Percentiles rank a stretch among this genome's conserved stretches.
These are phyloP conservation scores for Dryas alaskensis DNA, from an alignment of 306 rosid species.

Conservation along the genomic window DNA sequence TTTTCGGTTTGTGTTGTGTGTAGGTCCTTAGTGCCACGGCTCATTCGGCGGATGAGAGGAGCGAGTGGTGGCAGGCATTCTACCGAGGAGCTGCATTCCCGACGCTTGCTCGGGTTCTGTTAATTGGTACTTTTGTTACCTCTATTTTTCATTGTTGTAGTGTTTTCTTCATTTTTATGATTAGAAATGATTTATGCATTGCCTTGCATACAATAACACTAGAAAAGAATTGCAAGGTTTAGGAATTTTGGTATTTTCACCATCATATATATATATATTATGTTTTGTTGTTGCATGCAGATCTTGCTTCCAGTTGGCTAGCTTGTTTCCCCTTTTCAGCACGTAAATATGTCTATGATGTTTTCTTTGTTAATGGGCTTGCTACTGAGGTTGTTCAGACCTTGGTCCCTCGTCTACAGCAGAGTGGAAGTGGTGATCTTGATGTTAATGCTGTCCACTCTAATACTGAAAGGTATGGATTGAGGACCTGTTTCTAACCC, in stretches of 20 bases:
- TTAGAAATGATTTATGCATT: background rate
- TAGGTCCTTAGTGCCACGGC: constrained; percentile 47
- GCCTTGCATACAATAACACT: no score
- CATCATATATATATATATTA: constrained; percentile 15
- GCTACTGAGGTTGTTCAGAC: constrained; percentile 71
- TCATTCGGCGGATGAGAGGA: constrained; percentile 55
- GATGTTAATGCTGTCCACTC: constrained; percentile 54
- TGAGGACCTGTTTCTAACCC: background rate
- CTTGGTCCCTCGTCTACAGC: constrained; percentile 66
- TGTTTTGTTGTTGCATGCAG: constrained; percentile 49
- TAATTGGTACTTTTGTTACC: constrained; percentile 50
- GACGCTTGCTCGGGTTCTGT: constrained; percentile 63
- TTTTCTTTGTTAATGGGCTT: constrained; percentile 66
- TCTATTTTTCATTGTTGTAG: constrained; percentile 7
- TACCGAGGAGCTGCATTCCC: constrained; percentile 71
- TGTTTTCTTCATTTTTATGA: background rate
- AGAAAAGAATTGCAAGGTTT: no score
- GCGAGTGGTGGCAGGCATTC: constrained; percentile 60
- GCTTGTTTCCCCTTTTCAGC: constrained; percentile 74
- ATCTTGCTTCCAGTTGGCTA: constrained; percentile 83
- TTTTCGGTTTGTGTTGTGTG: constrained; percentile 19
- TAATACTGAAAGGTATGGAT: constrained; percentile 66
- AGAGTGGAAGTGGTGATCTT: constrained; percentile 43
- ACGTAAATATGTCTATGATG: constrained; percentile 65
- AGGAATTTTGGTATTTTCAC: no score